A percentile compares a stretch with the other conserved stretches of the same genome.
Conservation (phyloP, 129 eudicot genomes). For the Centaurea solstitialis region DNA sequence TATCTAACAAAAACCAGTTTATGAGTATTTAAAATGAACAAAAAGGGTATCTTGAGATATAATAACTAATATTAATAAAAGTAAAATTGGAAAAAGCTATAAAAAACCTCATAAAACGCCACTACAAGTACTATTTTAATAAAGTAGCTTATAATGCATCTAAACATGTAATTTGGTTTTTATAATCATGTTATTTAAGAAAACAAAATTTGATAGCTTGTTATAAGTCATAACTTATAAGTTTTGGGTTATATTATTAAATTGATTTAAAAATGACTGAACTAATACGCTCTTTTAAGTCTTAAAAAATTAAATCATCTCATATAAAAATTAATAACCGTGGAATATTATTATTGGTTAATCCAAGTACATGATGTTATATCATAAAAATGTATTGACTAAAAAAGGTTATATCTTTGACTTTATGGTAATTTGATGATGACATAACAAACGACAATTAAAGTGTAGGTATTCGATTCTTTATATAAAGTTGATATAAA, state of each 20-base stretch:
- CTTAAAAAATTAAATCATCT: background rate
- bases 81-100: too few species aligned
- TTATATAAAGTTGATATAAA: background rate
- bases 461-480: background rate
- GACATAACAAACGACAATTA: background rate
- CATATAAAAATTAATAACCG: background rate
- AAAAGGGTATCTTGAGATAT: too few species aligned
- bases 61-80: too few species aligned
- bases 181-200: background rate
- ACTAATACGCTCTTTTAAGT: background rate
- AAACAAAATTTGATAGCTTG: background rate
- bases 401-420: background rate
- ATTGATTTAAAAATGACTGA: background rate
- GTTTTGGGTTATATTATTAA: background rate
- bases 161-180: too few species aligned
- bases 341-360: background rate
- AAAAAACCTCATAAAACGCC: too few species aligned
- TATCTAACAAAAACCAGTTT: too few species aligned
- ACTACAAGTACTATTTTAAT: too few species aligned
- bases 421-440: background rate
- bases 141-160: too few species aligned
- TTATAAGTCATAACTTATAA: too few species aligned
- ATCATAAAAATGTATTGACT: background rate
- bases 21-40: too few species aligned
- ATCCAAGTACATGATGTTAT: background rate